A percentile compares a stretch with the other conserved stretches of the same genome.
phyloP scores from a whole-genome alignment of 306 rosid species.

The Fragaria nilgerrensis region DNA sequence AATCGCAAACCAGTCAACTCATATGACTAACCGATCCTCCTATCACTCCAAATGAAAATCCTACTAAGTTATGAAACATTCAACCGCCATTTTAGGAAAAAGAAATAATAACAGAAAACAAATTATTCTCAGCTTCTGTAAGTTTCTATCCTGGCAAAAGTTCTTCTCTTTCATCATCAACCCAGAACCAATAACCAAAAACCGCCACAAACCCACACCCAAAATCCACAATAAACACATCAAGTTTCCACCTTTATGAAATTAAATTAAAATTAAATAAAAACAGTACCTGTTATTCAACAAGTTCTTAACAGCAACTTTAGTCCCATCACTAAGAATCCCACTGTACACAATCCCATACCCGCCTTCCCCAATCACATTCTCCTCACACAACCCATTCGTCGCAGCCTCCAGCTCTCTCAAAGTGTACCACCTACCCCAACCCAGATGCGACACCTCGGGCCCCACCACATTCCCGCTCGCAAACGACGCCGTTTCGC shows the following conservation, averaged over 20 bases:
- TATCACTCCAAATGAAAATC: neutral
- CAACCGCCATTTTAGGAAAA: neutral
- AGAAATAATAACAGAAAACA: neutral
- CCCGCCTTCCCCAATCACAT: constrained; percentile 96
- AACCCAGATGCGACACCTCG: constrained; percentile 91
- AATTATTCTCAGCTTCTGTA: neutral
- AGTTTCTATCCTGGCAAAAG: neutral
- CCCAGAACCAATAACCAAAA: neutral
- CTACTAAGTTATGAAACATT: neutral
- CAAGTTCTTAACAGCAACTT: constrained; percentile 85
- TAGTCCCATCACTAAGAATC: constrained; percentile 64
- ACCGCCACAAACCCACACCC: neutral
- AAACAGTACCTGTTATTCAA: constrained; percentile 75
- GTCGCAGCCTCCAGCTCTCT: constrained; percentile 95
- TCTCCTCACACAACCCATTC: constrained; percentile 65
- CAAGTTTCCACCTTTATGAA: neutral
- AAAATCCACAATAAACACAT: neutral
- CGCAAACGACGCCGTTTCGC: constrained; percentile 48
- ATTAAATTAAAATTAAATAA: neutral
- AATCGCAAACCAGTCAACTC: constrained; percentile 4
- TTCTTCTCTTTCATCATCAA: neutral
- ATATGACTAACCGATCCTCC: neutral
- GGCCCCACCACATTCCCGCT: constrained; percentile 75
- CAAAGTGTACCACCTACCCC: constrained; percentile 96
- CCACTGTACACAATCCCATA: constrained; percentile 93